Percentiles rank a stretch among this genome's conserved stretches.
Conservation (phyloP, 2,329 filamentous ascomycete species). For the Atkinsonella texensis region DNA sequence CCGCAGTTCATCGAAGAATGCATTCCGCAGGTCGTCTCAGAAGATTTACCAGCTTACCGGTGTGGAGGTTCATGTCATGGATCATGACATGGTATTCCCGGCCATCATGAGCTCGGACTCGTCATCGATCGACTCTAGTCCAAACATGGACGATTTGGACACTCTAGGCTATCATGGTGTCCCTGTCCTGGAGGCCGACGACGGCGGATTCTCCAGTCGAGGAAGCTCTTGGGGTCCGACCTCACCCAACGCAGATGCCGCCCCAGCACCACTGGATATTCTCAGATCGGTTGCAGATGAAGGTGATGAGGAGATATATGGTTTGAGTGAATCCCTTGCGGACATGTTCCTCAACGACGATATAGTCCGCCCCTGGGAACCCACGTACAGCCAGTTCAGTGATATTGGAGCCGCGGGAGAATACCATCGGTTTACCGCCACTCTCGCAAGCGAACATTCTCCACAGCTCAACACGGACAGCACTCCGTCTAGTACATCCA, state of each 20-base stretch:
- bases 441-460: constrained; percentile 15
- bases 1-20: background rate
- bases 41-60: constrained; percentile 33
- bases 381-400: constrained; percentile 16
- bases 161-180: constrained; percentile 6
- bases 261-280: constrained; percentile 7
- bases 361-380: constrained; percentile 8
- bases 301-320: constrained; percentile 4
- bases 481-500: background rate
- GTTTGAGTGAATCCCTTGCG: background rate
- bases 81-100: constrained; percentile 1
- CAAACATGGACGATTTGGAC: background rate
- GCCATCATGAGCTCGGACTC: constrained; percentile 4
- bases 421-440: constrained; percentile 23
- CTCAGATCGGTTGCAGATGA: constrained; percentile 4
- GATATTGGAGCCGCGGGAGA: constrained; percentile 21
- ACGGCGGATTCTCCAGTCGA: constrained; percentile 10
- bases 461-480: background rate
- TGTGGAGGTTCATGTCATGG: constrained; percentile 21
- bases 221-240: constrained; percentile 12
- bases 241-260: constrained; percentile 8
- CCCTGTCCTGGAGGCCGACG: constrained; percentile 11
- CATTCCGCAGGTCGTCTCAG: constrained; percentile 17
- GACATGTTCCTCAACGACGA: constrained; percentile 5
- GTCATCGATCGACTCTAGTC: constrained; percentile 1